These are phyloP conservation scores for Monotropa hypopitys DNA, from an alignment of 179 eudicot species.

Conservation along the genomic window DNA sequence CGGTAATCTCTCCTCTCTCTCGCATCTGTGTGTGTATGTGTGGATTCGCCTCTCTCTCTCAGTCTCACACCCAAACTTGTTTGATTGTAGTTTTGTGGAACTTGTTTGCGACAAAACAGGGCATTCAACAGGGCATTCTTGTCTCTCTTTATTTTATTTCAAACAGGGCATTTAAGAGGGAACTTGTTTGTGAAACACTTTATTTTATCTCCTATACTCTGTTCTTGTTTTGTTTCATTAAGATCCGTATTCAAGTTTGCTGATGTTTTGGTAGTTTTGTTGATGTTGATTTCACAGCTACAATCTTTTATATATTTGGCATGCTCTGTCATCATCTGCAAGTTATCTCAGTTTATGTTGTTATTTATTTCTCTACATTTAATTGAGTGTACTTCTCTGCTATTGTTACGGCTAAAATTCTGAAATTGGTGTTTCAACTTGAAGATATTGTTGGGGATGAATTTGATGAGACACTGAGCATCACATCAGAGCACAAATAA, in stretches of 20 bases:
- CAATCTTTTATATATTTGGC: background rate
- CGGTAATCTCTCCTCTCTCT: too few relatives aligned
- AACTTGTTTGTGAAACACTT: too few relatives aligned
- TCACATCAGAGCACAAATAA: too few relatives aligned
- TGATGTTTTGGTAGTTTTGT: background rate
- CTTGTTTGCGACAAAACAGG: too few relatives aligned
- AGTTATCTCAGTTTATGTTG: background rate
- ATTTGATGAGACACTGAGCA: constrained; percentile 40
- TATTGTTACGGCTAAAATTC: constrained; percentile 17
- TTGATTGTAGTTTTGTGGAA: too few relatives aligned
- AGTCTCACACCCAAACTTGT: too few relatives aligned
- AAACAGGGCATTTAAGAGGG: too few relatives aligned
- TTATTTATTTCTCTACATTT: constrained; percentile 4
- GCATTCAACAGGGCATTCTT: too few relatives aligned
- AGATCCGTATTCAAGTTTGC: background rate
- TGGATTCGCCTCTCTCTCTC: too few relatives aligned
- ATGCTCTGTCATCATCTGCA: background rate
- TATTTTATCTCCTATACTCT: background rate
- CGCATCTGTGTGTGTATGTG: too few relatives aligned
- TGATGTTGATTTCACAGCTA: background rate
- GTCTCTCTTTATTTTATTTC: too few relatives aligned
- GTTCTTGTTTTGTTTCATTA: background rate
- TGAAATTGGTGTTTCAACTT: constrained; percentile 43
- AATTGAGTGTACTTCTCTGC: constrained; percentile 6
- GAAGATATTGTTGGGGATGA: constrained; percentile 70